Conservation (phyloP, 495 filamentous ascomycete species). For the Evernia prunastri region DNA sequence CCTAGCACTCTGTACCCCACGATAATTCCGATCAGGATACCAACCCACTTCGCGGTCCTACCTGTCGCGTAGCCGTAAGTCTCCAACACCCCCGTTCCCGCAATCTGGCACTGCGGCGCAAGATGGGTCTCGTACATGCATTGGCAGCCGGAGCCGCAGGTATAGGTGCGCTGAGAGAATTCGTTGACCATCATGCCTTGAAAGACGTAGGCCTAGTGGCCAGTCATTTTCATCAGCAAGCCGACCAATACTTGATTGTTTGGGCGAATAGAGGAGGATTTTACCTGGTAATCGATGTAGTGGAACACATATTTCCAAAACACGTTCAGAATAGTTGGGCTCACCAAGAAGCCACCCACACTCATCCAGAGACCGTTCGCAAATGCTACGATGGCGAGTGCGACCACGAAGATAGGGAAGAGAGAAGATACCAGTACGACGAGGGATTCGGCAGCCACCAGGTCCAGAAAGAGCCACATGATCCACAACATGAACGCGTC, state of each 20-base stretch:
- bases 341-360: constrained; percentile 74
- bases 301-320: constrained; percentile 83
- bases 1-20: constrained; percentile 59
- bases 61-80: constrained; percentile 60
- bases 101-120: constrained; percentile 57
- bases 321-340: constrained; percentile 59
- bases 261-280: not conserved
- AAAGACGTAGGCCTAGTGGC: constrained; percentile 59
- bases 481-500: constrained; percentile 70
- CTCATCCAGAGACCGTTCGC: constrained; percentile 85
- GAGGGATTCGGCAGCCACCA: constrained; percentile 71
- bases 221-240: not conserved
- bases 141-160: constrained; percentile 48
- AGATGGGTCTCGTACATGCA: constrained; percentile 66
- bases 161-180: constrained; percentile 56
- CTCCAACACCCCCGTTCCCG: constrained; percentile 59
- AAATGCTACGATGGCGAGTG: constrained; percentile 69
- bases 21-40: constrained; percentile 69
- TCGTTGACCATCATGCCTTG: constrained; percentile 90
- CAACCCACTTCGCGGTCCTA: constrained; percentile 60
- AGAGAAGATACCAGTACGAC: constrained; percentile 68
- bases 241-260: constrained; percentile 21
- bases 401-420: constrained; percentile 70
- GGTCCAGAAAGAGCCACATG: constrained; percentile 81
- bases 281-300: constrained; percentile 69